Evolutionary conservation across 345 rosid genomes (phyloP).

Genomic region (Eucalyptus regnans): DNA sequence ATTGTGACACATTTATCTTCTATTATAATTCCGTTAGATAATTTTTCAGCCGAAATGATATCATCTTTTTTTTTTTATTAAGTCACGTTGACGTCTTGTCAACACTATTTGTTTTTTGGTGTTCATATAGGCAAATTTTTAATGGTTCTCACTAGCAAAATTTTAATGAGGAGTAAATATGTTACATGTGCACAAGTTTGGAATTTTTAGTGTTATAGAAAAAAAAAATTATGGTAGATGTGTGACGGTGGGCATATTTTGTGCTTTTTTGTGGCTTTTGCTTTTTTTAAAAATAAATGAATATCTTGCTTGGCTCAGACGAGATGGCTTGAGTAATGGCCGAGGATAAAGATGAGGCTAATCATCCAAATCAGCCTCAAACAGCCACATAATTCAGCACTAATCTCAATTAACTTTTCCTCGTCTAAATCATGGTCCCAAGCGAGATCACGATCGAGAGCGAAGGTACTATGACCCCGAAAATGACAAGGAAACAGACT

Average conservation of each 20-base stretch:
- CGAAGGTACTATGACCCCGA: background rate
- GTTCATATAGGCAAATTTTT: no score
- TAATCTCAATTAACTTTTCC: background rate
- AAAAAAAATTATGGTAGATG: no score
- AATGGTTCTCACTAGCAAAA: no score
- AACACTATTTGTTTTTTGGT: accelerated
- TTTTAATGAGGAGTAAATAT: no score
- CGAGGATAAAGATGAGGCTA: background rate
- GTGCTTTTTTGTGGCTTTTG: background rate
- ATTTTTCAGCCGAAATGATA: accelerated
- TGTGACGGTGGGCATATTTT: no score
- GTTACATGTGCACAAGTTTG: no score
- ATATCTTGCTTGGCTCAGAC: background rate
- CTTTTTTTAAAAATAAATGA: background rate
- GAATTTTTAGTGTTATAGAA: background rate
- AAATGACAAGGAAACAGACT: background rate
- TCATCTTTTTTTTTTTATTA: background rate
- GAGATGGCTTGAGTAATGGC: background rate
- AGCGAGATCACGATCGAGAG: background rate
- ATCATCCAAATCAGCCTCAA: background rate
- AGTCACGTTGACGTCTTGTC: background rate
- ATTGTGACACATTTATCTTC: no score
- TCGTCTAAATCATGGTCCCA: background rate
- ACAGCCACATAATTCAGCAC: background rate
- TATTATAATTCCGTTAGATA: background rate